A percentile compares a stretch with the other conserved stretches of the same genome.
phyloP scores from a whole-genome alignment of 805 yeast genomes.

The Ogataea salicorniae region DNA sequence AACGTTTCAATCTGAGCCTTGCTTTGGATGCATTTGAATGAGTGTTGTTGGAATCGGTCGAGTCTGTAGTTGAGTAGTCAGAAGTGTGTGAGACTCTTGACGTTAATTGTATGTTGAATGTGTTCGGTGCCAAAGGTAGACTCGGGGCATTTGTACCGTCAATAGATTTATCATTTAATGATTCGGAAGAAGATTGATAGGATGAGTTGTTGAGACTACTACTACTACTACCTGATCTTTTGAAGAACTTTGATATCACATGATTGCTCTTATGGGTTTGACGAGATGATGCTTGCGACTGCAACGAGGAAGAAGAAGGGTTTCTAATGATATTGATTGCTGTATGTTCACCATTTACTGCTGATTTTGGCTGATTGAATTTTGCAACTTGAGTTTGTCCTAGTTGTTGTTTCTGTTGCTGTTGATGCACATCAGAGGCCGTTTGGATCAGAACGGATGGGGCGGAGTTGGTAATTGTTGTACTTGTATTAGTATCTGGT shows the following conservation, averaged over 20 bases:
- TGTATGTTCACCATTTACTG: no score
- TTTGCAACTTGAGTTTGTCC: no score
- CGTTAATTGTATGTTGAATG: slow-evolving; percentile 9
- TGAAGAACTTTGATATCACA: neutral
- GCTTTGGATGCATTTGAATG: neutral
- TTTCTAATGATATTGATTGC: no score
- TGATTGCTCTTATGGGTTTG: no score
- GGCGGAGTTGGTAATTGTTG: no score
- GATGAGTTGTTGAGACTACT: neutral
- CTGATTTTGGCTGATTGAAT: no score
- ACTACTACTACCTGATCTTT: slow-evolving; percentile 9
- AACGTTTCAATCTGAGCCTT: slow-evolving; percentile 36
- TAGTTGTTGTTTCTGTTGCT: no score
- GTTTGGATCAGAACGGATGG: no score
- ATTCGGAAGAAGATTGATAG: slow-evolving; percentile 5
- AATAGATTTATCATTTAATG: slow-evolving; percentile 11
- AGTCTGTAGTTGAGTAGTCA: slow-evolving; percentile 12
- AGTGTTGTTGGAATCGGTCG: slow-evolving; percentile 9
- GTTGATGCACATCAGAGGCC: no score
- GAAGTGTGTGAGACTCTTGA: slow-evolving; percentile 14
- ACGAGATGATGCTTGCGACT: no score
- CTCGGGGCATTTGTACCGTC: slow-evolving; percentile 4
- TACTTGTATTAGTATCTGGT: no score
- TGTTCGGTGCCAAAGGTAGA: slow-evolving; percentile 10
- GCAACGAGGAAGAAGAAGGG: no score